A percentile compares a stretch with the other conserved stretches of the same genome.
Conservation (phyloP, 768 basidiomycete genomes). For the Thelephora aurantiotincta region DNA sequence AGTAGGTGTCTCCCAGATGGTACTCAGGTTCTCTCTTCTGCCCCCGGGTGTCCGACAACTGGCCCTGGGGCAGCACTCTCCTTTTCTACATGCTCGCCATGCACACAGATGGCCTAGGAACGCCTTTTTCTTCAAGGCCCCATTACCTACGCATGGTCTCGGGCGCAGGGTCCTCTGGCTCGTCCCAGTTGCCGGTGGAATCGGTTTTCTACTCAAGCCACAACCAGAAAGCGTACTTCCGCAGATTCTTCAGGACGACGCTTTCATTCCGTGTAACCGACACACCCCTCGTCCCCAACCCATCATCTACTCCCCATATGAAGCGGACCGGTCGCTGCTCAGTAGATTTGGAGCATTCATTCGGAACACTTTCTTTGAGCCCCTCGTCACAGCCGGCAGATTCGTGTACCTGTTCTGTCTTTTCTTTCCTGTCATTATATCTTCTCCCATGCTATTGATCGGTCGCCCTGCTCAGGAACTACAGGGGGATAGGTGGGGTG, state of each 20-base stretch:
- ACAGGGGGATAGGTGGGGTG: conserved; percentile 79
- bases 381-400: conserved; percentile 65
- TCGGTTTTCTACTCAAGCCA: conserved; percentile 35
- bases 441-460: conserved; percentile 71
- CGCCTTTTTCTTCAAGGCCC: conserved; percentile 18
- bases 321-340: conserved; percentile 32
- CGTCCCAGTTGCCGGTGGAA: conserved; percentile 40
- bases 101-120: conserved; percentile 5
- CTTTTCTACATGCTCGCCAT: conserved; percentile 1
- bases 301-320: conserved; percentile 55
- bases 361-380: conserved; percentile 61
- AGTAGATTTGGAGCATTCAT: conserved; percentile 33
- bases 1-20: too few relatives aligned
- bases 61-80: too few relatives aligned
- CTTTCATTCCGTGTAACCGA: conserved; percentile 28
- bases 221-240: conserved; percentile 26
- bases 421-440: conserved; percentile 78
- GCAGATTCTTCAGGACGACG: conserved; percentile 35
- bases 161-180: conserved; percentile 31
- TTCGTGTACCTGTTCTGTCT: conserved; percentile 74
- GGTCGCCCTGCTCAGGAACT: conserved; percentile 39
- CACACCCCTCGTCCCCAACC: conserved; percentile 5
- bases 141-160: conserved; percentile 15
- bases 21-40: too few relatives aligned
- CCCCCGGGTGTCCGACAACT: too few relatives aligned